Conservation (phyloP, 768 basidiomycete species). For the Antrodiella citrinella region DNA sequence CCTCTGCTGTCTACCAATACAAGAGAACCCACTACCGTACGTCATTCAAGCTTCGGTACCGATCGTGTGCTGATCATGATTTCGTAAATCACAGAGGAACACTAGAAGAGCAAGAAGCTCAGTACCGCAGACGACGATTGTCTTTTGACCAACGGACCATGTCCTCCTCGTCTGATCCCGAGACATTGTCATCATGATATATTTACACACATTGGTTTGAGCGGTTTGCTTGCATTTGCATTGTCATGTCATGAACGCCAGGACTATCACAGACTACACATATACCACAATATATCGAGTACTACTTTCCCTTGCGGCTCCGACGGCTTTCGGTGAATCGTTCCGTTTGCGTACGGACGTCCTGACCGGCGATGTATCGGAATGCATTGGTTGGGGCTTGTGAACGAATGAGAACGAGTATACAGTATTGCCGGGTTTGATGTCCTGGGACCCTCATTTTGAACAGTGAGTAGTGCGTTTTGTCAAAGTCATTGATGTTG, state of each 20-base stretch:
- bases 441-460: no score
- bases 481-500: no score
- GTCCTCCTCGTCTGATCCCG: not conserved
- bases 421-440: no score
- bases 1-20: conserved; percentile 64
- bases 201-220: not conserved
- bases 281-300: no score
- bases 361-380: no score
- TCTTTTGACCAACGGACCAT: not conserved
- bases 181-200: not conserved
- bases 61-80: no score
- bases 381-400: no score
- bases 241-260: not conserved
- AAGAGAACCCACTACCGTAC: conserved; percentile 60
- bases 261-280: not conserved
- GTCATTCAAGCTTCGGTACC: conserved; percentile 8
- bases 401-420: no score
- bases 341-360: no score
- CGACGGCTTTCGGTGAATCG: no score
- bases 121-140: conserved; percentile 37
- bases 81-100: conserved; percentile 42
- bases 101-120: conserved; percentile 52
- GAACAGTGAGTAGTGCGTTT: no score
- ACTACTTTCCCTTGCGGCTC: not conserved
- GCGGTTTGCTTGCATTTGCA: not conserved